Base-by-base conservation (phyloP, 1,284 basidiomycete species). In the Hymenochaete sp. region DNA sequence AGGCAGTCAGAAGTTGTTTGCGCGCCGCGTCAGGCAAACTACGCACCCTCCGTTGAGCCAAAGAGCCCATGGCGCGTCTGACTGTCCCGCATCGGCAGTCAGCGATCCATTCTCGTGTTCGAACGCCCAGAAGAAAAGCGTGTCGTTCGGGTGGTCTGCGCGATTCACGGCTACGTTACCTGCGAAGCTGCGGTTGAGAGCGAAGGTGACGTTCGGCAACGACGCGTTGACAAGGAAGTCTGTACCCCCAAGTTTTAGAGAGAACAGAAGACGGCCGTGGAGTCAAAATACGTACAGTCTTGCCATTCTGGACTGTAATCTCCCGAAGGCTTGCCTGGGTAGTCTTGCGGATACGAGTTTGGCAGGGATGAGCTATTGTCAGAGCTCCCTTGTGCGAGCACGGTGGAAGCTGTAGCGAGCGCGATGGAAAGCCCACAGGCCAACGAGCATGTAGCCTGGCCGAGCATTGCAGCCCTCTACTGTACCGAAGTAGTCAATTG, bases 1-100 rank as follows among this genome's bases (percentile, higher is more conserved):
- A n/a, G n/a, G n/a, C 16, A 42, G 28, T 14, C 40, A 24, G 2
- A 13, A 24, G 21, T 16, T 2, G 14, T 21, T 22, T 9, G 27
- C 10, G 46, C 14, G 41, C 42, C 13, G 49, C 18, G 8, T 14
- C 31, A 28, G 9, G 39, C 25, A 55, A 18, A 40, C 73, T 52
- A 59, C 73, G 52, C 58, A 79, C 70, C 81, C 81, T 59, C 82
- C 81, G 53, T 84, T 83, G 19, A 86, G 58, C 81, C 81, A 86
- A 39, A 85, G 80, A 7, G 72, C 73, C 82, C 82, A 85, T 2
- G 83, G 82, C 31, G 72, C 64, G 32, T 73, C 64, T n/a, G 64
- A 58, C 44, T 62, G 58, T n/a, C 47, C 40, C 24, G 56, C 56
- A 22, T 53, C 50, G 19, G 53, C 54, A 2, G 78, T 79, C 44